A percentile compares a stretch with the other conserved stretches of the same genome.
These are phyloP conservation scores for Phlyctochytrium planicorne DNA, from an alignment of 192 early-diverging fungal genomes.

Conservation along the genomic window DNA sequence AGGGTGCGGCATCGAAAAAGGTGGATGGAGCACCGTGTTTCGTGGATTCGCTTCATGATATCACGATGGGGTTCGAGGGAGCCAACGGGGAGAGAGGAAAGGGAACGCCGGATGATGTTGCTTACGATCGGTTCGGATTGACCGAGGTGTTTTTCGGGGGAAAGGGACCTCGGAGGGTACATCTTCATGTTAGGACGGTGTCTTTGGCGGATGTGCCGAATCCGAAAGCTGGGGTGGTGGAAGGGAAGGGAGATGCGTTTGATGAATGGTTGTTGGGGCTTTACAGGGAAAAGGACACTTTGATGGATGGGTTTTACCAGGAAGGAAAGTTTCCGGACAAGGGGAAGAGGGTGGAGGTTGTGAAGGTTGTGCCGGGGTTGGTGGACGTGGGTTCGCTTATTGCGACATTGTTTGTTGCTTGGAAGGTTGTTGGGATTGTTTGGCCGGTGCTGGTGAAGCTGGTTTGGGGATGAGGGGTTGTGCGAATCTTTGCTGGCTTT, in stretches of 20 bases:
- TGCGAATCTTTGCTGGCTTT: no score
- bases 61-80: conserved; percentile 89
- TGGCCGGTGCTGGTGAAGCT: no score
- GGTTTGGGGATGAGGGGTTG: no score
- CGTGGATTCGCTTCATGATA: conserved; percentile 86
- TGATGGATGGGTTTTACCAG: conserved; percentile 16
- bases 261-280: conserved; percentile 1
- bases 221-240: conserved; percentile 15
- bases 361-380: conserved; percentile 9
- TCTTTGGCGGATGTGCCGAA: conserved; percentile 30
- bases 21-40: no score
- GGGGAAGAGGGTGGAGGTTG: not conserved
- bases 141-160: conserved; percentile 71
- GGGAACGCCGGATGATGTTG: conserved; percentile 63
- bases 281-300: conserved; percentile 13
- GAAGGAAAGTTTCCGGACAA: not conserved
- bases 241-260: conserved; percentile 3
- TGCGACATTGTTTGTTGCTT: not conserved
- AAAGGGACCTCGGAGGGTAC: conserved; percentile 71
- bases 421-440: no score
- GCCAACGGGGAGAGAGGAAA: no score
- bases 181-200: conserved; percentile 65
- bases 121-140: conserved; percentile 80
- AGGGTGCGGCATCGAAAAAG: no score
- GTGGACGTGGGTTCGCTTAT: not conserved